Percentiles rank a stretch among this genome's conserved stretches.
Evolutionary conservation across 345 rosid genomes (phyloP).

Genomic region (Carallia brachiata): DNA sequence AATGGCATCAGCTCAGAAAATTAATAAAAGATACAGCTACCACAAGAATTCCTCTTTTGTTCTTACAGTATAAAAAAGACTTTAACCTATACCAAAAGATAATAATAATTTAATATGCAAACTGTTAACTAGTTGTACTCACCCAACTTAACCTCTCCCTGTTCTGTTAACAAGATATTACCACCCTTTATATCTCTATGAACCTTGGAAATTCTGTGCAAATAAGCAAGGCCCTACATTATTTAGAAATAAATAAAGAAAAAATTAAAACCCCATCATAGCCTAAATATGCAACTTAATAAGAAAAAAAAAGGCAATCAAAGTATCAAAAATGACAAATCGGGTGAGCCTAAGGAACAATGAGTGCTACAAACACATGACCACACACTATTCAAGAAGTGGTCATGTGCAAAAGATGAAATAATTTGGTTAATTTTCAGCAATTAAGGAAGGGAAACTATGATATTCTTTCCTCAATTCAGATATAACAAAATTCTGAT

Average conservation of each 20-base stretch:
- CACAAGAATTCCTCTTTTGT: constrained; percentile 2
- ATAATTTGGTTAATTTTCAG: not conserved
- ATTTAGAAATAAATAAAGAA: not conserved
- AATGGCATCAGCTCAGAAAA: not conserved
- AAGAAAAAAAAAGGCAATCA: constrained; percentile 8
- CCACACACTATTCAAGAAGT: not conserved
- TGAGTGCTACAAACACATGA: not conserved
- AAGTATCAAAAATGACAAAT: not conserved
- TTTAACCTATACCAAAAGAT: not conserved
- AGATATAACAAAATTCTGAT: not conserved
- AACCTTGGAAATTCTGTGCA: constrained; percentile 96
- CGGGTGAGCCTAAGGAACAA: not conserved
- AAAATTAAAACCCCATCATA: constrained; percentile 18
- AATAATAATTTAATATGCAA: not conserved
- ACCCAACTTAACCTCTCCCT: constrained; percentile 99
- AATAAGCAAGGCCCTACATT: constrained; percentile 87
- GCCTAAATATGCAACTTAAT: not conserved
- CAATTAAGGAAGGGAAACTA: too few relatives aligned
- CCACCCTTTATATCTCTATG: constrained; percentile 99
- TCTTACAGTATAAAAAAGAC: not conserved
- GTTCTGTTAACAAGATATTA: constrained; percentile 94
- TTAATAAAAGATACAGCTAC: not conserved
- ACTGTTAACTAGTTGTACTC: constrained; percentile 34
- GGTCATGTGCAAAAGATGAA: not conserved
- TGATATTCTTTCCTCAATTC: too few relatives aligned